These are phyloP conservation scores for Plasmodium falciparum DNA, from an alignment of 169 alveolate genomes.

Conservation along the genomic window DNA sequence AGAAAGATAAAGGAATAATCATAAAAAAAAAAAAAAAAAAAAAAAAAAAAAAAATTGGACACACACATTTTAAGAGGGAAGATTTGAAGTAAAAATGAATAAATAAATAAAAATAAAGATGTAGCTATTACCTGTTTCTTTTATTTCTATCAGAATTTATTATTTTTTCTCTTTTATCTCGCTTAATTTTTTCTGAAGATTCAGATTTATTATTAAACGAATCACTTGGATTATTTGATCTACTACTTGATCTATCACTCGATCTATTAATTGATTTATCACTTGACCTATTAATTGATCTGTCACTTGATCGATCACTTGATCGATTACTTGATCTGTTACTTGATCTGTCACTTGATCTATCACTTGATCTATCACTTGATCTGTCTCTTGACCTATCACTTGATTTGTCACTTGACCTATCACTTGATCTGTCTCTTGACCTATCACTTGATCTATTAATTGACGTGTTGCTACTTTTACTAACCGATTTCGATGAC, in stretches of 20 bases:
- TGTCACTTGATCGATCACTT: too few relatives aligned
- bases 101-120: not conserved
- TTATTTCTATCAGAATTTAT: conserved; percentile 5
- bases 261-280: too few relatives aligned
- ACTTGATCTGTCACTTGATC: too few relatives aligned
- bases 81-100: not conserved
- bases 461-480: conserved; percentile 3
- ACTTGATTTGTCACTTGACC: too few relatives aligned
- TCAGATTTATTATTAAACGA: not conserved
- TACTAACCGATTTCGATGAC: conserved; percentile 11
- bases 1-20: not conserved
- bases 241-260: not conserved
- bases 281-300: too few relatives aligned
- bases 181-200: conserved; percentile 7
- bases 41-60: not conserved
- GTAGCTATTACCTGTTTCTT: conserved; percentile 4
- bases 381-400: too few relatives aligned
- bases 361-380: too few relatives aligned
- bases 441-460: too few relatives aligned
- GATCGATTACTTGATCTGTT: too few relatives aligned
- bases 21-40: conserved; percentile 11
- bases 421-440: too few relatives aligned
- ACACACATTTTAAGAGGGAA: not conserved
- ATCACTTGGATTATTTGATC: not conserved
- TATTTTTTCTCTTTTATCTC: conserved; percentile 6